phyloP scores from a whole-genome alignment of 257 asterid species.

The Fraxinus americana region DNA sequence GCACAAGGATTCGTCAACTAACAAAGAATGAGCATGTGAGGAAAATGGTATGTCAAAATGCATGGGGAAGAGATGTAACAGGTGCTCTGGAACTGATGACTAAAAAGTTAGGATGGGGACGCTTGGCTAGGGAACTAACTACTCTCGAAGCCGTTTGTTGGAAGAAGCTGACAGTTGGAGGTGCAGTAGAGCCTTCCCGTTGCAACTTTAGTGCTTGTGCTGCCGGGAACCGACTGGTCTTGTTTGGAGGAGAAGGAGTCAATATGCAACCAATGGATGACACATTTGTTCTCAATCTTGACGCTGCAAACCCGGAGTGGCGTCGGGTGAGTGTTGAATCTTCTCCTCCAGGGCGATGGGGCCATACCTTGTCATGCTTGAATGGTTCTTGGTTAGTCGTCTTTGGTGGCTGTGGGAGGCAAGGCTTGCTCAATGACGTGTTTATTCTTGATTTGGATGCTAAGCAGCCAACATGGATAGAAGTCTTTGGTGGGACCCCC shows the following conservation, averaged over 20 bases:
- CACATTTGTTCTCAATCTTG: conserved; percentile 85
- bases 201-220: conserved; percentile 94
- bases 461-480: conserved; percentile 86
- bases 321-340: conserved; percentile 67
- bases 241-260: conserved; percentile 92
- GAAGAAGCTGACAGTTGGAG: conserved; percentile 81
- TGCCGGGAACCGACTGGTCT: conserved; percentile 76
- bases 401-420: conserved; percentile 86
- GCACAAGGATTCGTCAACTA: conserved; percentile 70
- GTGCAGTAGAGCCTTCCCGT: conserved; percentile 84
- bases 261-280: conserved; percentile 98
- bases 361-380: conserved; percentile 81
- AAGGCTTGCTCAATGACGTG: conserved; percentile 82
- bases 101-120: conserved; percentile 81
- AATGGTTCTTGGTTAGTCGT: conserved; percentile 81
- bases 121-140: conserved; percentile 84
- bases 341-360: conserved; percentile 96
- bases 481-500: conserved; percentile 72
- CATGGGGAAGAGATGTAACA: conserved; percentile 91
- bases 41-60: conserved; percentile 88
- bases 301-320: conserved; percentile 76
- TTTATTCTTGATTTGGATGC: conserved; percentile 82
- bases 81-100: conserved; percentile 81
- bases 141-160: conserved; percentile 89
- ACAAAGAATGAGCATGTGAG: conserved; percentile 81